A percentile compares a stretch with the other conserved stretches of the same genome.
phyloP scores from a whole-genome alignment of 345 rosid species.

The Turritis glabra region DNA sequence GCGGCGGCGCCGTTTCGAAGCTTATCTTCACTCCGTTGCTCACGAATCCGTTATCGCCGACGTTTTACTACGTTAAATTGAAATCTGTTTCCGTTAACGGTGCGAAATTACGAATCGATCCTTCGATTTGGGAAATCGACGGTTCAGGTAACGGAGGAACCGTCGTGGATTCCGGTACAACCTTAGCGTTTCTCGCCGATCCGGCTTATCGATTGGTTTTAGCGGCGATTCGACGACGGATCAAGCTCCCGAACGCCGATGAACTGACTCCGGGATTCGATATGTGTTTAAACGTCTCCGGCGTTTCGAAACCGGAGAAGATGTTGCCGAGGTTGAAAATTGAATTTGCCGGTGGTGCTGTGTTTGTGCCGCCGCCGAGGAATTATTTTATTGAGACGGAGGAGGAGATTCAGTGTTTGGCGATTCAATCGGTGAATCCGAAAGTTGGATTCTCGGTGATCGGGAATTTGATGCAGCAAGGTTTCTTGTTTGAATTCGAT shows the following conservation, averaged over 20 bases:
- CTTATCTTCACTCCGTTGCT: constrained; percentile 63
- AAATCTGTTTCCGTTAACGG: constrained; percentile 50
- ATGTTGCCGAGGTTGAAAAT: constrained; percentile 61
- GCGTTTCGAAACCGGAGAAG: constrained; percentile 38
- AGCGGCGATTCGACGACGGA: constrained; percentile 46
- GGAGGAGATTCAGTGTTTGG: constrained; percentile 63
- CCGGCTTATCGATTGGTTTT: constrained; percentile 57
- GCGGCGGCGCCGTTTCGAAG: constrained; percentile 35
- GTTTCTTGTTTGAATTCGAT: constrained; percentile 79
- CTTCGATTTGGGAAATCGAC: constrained; percentile 76
- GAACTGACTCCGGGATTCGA: constrained; percentile 66
- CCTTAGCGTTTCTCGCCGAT: constrained; percentile 54
- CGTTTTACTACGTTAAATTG: constrained; percentile 69
- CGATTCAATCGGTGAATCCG: constrained; percentile 54
- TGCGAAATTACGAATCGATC: constrained; percentile 52
- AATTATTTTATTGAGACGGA: constrained; percentile 74
- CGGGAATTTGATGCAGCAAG: constrained; percentile 96
- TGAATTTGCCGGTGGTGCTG: constrained; percentile 49
- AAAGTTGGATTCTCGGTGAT: constrained; percentile 66
- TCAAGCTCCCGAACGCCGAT: constrained; percentile 47
- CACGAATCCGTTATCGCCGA: constrained; percentile 59
- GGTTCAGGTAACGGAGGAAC: constrained; percentile 81
- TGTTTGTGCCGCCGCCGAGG: constrained; percentile 69
- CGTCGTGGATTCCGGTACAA: constrained; percentile 81
- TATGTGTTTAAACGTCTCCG: constrained; percentile 66